Percentiles rank a stretch among this genome's conserved stretches.
These are phyloP conservation scores for Jatropha multifida DNA, from an alignment of 441 rosid species.

Conservation along the genomic window DNA sequence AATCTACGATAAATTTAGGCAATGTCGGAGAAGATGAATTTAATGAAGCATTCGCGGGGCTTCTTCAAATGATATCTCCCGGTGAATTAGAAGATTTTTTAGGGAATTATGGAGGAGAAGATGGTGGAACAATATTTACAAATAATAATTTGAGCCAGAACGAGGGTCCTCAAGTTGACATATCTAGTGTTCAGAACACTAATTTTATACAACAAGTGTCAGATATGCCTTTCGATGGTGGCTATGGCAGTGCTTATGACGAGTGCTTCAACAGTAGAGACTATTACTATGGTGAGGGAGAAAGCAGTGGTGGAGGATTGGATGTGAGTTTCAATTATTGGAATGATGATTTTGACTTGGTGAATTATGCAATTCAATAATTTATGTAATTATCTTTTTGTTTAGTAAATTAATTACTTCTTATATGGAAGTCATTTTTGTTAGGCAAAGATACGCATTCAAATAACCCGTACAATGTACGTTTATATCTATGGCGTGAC, in stretches of 20 bases:
- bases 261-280: background rate
- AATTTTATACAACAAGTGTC: background rate
- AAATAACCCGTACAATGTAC: background rate
- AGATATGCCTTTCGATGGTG: background rate
- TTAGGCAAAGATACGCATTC: background rate
- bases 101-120: background rate
- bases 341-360: constrained; percentile 4
- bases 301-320: background rate
- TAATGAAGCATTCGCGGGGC: background rate
- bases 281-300: background rate
- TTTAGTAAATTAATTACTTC: no score
- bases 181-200: background rate
- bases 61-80: background rate
- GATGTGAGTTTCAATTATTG: background rate
- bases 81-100: background rate
- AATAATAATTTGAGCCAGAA: background rate
- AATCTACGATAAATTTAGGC: background rate
- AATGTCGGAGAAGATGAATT: background rate
- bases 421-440: background rate
- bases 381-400: background rate
- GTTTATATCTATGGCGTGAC: no score
- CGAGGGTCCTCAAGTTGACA: background rate
- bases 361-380: background rate
- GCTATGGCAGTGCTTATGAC: background rate
- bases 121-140: background rate